phyloP scores from a whole-genome alignment of 2,329 filamentous ascomycete species.

The Lasiodiplodia hormozganensis region DNA sequence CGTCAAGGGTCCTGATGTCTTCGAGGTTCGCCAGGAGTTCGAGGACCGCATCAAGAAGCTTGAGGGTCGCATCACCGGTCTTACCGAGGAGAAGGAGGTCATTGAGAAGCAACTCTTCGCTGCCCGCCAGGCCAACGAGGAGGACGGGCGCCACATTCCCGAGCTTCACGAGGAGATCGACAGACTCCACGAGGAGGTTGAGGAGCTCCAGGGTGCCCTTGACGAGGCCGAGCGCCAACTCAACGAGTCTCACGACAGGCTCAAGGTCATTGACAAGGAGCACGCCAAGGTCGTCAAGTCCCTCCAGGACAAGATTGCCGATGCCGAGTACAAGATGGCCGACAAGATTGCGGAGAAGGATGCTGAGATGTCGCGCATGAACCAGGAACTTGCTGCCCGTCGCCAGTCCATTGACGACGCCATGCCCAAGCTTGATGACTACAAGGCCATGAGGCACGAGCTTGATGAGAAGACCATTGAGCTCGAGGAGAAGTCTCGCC shows the following conservation, averaged over 20 bases:
- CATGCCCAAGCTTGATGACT: conserved; percentile 27
- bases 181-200: conserved; percentile 27
- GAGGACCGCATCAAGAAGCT: conserved; percentile 24
- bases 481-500: conserved; percentile 28
- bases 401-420: conserved; percentile 28
- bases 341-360: conserved; percentile 28
- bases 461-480: conserved; percentile 28
- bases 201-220: conserved; percentile 24
- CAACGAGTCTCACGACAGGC: conserved; percentile 18
- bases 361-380: conserved; percentile 29
- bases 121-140: conserved; percentile 23
- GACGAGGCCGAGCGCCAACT: conserved; percentile 22
- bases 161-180: conserved; percentile 25
- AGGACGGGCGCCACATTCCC: conserved; percentile 23
- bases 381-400: conserved; percentile 27
- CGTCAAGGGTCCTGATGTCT: conserved; percentile 23
- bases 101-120: conserved; percentile 28
- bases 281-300: conserved; percentile 27
- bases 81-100: conserved; percentile 27
- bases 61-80: conserved; percentile 23
- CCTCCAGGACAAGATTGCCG: conserved; percentile 26
- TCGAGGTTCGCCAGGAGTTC: conserved; percentile 28
- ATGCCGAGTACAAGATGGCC: conserved; percentile 26
- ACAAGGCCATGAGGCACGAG: conserved; percentile 24
- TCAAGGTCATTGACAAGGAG: conserved; percentile 22